These are phyloP conservation scores for Pisolithus albus DNA, from an alignment of 768 basidiomycete genomes.

Conservation along the genomic window DNA sequence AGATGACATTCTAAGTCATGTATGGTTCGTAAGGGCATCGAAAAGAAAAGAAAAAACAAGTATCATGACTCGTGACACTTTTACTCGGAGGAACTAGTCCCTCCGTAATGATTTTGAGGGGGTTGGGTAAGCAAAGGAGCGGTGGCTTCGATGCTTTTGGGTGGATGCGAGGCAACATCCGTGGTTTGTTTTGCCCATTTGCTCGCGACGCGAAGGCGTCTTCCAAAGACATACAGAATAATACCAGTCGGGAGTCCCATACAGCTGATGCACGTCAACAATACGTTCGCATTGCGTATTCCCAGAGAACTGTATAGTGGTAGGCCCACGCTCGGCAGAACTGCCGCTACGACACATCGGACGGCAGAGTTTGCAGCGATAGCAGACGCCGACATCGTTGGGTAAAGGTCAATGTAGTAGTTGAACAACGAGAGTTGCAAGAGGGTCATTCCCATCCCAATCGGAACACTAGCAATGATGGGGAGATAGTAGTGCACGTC, in stretches of 20 bases:
- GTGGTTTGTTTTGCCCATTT: background rate
- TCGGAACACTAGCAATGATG: conserved; percentile 18
- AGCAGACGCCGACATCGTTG: conserved; percentile 17
- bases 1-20: no score
- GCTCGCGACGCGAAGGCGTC: conserved; percentile 1
- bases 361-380: conserved; percentile 20
- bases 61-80: background rate
- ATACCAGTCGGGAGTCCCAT: conserved; percentile 2
- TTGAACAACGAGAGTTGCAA: conserved; percentile 19
- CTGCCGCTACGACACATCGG: conserved; percentile 13
- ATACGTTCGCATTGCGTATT: background rate
- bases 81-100: background rate
- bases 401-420: conserved; percentile 23
- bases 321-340: conserved; percentile 11
- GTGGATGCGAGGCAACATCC: background rate
- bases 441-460: conserved; percentile 24
- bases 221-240: conserved; percentile 2
- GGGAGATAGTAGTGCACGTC: conserved; percentile 17
- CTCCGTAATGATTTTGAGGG: conserved; percentile 1
- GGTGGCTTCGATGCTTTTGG: background rate
- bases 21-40: background rate
- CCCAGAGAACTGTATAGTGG: conserved; percentile 1
- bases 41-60: background rate
- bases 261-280: conserved; percentile 3
- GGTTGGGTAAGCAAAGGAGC: background rate